Evolutionary conservation across 2,329 filamentous ascomycete species (phyloP).

Genomic region (Pseudogymnoascus sp.): DNA sequence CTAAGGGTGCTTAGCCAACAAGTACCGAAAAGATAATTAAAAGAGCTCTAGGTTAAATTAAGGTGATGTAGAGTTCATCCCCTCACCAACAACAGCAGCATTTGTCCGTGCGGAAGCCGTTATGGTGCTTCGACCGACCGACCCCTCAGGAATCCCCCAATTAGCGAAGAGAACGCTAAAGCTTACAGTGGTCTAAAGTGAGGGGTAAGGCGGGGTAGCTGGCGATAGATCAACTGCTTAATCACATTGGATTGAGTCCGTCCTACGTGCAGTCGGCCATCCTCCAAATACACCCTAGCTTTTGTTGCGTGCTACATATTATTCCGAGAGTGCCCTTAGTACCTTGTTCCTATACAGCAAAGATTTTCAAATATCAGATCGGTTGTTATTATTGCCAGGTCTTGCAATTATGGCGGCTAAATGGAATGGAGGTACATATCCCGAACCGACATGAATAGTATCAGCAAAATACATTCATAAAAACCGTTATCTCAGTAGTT

Average conservation of each 20-base stretch:
- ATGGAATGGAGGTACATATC: background rate
- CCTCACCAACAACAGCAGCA: background rate
- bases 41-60: background rate
- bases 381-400: background rate
- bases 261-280: background rate
- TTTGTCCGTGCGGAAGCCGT: background rate
- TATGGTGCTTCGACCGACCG: background rate
- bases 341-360: background rate
- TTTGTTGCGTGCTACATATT: background rate
- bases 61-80: background rate
- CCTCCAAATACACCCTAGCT: background rate
- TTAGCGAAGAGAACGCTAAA: background rate
- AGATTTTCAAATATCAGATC: background rate
- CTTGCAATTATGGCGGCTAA: background rate
- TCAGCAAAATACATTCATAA: background rate
- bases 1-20: background rate
- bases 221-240: background rate
- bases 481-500: background rate
- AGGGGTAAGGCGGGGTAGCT: slow-evolving; percentile 1
- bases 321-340: background rate
- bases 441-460: background rate
- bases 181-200: background rate
- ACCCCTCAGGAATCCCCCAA: background rate
- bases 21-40: background rate
- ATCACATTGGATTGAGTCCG: background rate